These are phyloP conservation scores for Cunninghamia lanceolata DNA, from an alignment of 75 land plant genomes.

Conservation along the genomic window DNA sequence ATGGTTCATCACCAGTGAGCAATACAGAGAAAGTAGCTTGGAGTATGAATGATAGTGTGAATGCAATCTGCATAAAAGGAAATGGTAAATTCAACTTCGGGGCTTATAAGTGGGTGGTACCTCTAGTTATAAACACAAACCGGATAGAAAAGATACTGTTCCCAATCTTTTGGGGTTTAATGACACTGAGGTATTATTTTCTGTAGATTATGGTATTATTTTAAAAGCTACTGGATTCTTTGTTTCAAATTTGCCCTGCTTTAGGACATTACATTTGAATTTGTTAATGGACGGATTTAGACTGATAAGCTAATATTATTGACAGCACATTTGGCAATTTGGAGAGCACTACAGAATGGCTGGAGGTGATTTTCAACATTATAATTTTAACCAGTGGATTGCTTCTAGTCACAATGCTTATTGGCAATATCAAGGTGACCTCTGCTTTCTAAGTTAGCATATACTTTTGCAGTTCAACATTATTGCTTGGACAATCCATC, in stretches of 20 bases:
- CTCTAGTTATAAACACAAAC: conserved; percentile 56
- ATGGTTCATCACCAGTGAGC: conserved; percentile 23
- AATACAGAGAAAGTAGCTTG: conserved; percentile 24
- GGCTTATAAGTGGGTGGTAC: conserved; percentile 70
- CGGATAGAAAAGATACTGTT: conserved; percentile 61
- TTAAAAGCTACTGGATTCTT: not conserved
- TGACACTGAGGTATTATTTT: conserved; percentile 82
- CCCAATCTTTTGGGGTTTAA: conserved; percentile 98
- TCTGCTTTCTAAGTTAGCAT: not conserved
- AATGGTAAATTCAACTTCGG: conserved; percentile 63
- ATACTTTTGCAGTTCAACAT: not conserved
- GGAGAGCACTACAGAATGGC: conserved; percentile 73
- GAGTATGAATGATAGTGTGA: conserved; percentile 31
- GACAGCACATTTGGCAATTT: conserved; percentile 70
- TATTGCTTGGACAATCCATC: not conserved
- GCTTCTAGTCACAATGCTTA: conserved; percentile 85
- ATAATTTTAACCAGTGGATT: conserved; percentile 77
- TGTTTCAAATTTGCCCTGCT: not conserved
- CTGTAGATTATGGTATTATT: not conserved
- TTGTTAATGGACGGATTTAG: not conserved
- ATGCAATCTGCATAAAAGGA: conserved; percentile 35
- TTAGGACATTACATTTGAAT: not conserved
- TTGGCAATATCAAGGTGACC: conserved; percentile 94
- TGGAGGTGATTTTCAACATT: conserved; percentile 82
- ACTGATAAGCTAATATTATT: not conserved